Percentiles rank a stretch among this genome's conserved stretches.
Evolutionary conservation across 176 grass and related monocot species (phyloP).

Genomic region (Musa troglodytarum): DNA sequence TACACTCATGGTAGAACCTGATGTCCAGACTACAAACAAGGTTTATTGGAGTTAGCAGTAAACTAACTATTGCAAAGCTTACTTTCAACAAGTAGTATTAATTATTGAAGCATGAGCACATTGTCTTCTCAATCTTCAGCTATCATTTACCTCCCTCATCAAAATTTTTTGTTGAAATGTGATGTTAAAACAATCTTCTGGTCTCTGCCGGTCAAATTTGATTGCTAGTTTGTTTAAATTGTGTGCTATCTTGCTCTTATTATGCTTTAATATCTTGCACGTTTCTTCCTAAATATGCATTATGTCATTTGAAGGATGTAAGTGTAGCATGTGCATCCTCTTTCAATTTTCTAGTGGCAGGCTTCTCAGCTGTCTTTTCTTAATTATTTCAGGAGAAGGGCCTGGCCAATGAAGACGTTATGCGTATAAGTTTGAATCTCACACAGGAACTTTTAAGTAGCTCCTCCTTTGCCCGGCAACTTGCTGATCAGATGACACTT

Average conservation of each 20-base stretch:
- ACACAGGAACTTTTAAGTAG: slow-evolving; percentile 95
- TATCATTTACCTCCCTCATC: no score
- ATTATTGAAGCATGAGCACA: no score
- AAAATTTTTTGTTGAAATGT: no score
- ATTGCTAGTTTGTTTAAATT: background rate
- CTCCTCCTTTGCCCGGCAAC: slow-evolving; percentile 76
- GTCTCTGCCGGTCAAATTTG: no score
- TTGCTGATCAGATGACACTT: slow-evolving; percentile 90
- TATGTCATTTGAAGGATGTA: background rate
- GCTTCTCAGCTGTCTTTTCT: slow-evolving; percentile 29
- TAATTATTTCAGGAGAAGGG: slow-evolving; percentile 46
- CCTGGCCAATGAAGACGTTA: slow-evolving; percentile 29
- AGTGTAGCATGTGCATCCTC: background rate
- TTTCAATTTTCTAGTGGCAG: background rate
- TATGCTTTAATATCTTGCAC: background rate
- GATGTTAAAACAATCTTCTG: no score
- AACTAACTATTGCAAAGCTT: no score
- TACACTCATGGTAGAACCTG: no score
- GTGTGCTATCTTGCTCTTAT: background rate
- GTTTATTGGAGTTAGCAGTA: no score
- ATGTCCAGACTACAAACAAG: no score
- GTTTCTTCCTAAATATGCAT: background rate
- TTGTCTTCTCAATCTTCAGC: no score
- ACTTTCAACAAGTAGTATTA: no score
- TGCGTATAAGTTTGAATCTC: slow-evolving; percentile 60